Base-by-base conservation (phyloP, 176 grass and related monocot genomes). In the Guadua angustifolia region DNA sequence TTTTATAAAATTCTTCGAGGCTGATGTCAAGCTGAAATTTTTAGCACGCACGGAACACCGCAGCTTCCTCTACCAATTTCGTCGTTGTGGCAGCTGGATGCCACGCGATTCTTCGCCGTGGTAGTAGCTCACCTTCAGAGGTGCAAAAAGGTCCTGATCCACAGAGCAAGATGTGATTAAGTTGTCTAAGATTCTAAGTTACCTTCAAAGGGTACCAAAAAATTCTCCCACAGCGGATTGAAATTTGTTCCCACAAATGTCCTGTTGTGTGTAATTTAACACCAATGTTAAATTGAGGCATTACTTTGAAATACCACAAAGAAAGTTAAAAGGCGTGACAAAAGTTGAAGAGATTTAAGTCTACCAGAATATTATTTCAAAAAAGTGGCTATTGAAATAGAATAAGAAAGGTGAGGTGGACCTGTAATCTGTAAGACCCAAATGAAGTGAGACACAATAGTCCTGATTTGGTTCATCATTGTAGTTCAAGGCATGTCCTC, bases 341-440 rank as follows among this genome's bases (percentile, higher is more conserved):
- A 39, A 29, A 15, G 9, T 38, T 26, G 2, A 38, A 60, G 6
- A 63, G 69, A 12, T 24, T 24, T 18, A 12, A 44, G 36, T 8
- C 18, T 46, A 55, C 13, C 17, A 12, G 6, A 60, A 7, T 36
- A 73, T 35, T 45, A 13, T 22, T 69, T 32, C 0, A 62, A 12
- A 15, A 13, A 4, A 17, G 7, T 14, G 21, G 59, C 25, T 60
- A 66, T 33, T 79, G 26, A 11, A 66, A 68, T 47, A 81, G 52
- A 71, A 16, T 74, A 64, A 47, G 33, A 66, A 76, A 69, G 58
- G 11, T 73, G 11, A 77, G 57, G 67, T 19, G 17, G 71, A 98
- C 95, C 95, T 98, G 70, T 98, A 98, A 83, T 95, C 93, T 77
- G 95, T 98, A 62, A 98, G 89, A 60, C 95, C 93, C 83, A 98